Base-by-base conservation (phyloP, 768 basidiomycete genomes). In the Mycena crocata region DNA sequence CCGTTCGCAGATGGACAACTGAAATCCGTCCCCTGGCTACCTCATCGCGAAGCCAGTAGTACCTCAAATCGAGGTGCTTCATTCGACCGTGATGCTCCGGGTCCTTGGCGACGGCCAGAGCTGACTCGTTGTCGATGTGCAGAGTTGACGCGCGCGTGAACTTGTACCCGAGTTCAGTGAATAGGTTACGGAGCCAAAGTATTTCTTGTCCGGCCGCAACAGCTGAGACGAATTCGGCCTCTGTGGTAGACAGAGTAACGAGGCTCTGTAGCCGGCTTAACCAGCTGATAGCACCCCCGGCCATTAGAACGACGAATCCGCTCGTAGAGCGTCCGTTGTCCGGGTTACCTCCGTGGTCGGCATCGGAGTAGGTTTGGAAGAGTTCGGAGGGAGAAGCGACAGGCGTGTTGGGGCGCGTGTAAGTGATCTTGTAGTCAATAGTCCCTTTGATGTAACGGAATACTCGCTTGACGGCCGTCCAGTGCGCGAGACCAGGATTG, bases 111-210 rank as follows among this genome's bases (percentile, higher is more conserved):
- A 81, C 76, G 28, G 71, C 51, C 0, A 80, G 69, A 2, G 78
- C 77, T 5, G 76, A 75, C 46, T 77, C 76, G 61, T 82, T 82
- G 76, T 84, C 82, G 46, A 72, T 73, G 46, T 57, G 52, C 19
- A 83, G 73, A 10, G 57, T 71, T 5, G 76, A 73, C 19, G 77
- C 69, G n/a, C 26, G 50, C 30, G 54, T 24, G 1, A 64, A 31
- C 14, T 58, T 44, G 40, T 67, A 69, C 10, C 73, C 71, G 56
- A 81, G 52, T 49, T 80, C 76, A 1, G 26, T n/a, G 34, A 81
- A 59, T 23, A 82, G 45, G 42, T 72, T 73, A 8, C 75, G 69
- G 5, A 81, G 64, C 50, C 50, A 77, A 75, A 82, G 24, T 77
- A 79, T 3, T n/a, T 32, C 49, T 32, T 51, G 49, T 12, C 30